Percentiles rank a stretch among this genome's conserved stretches.
Evolutionary conservation across 208 protist species (phyloP).

Genomic region (Novymonas esmeraldas): DNA sequence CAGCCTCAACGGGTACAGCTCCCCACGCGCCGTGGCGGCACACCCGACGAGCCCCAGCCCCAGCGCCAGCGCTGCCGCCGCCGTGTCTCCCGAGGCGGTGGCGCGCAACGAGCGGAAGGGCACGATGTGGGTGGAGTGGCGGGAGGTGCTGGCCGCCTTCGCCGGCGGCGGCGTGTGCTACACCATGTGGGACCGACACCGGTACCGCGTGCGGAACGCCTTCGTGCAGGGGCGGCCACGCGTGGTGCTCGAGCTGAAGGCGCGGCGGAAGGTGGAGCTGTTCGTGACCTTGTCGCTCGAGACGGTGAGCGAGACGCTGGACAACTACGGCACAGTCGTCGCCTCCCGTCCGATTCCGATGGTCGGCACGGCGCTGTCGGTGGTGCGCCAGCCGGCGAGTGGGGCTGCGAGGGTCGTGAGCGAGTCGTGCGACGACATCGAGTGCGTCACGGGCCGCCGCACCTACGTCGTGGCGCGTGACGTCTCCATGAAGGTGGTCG

Average conservation of each 20-base stretch:
- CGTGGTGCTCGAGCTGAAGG: slow-evolving; percentile 48
- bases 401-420: slow-evolving; percentile 28
- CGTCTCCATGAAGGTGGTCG: slow-evolving; percentile 46
- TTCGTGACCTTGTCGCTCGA: slow-evolving; percentile 45
- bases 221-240: slow-evolving; percentile 41
- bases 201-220: slow-evolving; percentile 46
- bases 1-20: neutral
- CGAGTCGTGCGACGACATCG: slow-evolving; percentile 45
- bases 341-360: slow-evolving; percentile 15
- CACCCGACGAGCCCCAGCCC: neutral
- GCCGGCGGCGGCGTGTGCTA: slow-evolving; percentile 73
- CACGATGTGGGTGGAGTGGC: slow-evolving; percentile 83
- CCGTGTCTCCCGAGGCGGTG: slow-evolving; percentile 21
- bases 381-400: slow-evolving; percentile 19
- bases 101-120: slow-evolving; percentile 34
- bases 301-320: slow-evolving; percentile 24
- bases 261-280: slow-evolving; percentile 34
- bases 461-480: slow-evolving; percentile 40
- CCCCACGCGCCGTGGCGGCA: neutral
- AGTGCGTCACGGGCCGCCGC: slow-evolving; percentile 25
- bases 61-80: neutral
- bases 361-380: slow-evolving; percentile 30
- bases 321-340: slow-evolving; percentile 33
- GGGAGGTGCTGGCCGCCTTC: slow-evolving; percentile 66
- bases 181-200: slow-evolving; percentile 36